Base-by-base conservation (phyloP, 1,284 basidiomycete genomes). In the Anthracocystis panici-leucophaei region DNA sequence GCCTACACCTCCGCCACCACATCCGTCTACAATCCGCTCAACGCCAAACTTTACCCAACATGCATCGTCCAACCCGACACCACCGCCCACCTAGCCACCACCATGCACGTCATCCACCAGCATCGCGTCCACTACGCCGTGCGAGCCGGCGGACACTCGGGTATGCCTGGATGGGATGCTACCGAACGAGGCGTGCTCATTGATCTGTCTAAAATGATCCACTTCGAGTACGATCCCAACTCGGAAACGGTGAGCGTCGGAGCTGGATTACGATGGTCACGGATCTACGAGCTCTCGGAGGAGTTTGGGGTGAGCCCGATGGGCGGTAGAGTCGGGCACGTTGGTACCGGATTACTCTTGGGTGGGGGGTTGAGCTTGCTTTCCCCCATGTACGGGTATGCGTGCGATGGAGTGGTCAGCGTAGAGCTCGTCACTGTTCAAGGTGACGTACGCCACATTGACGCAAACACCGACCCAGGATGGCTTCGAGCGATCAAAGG, bases 401-500 rank as follows among this genome's bases (percentile, higher is more conserved):
- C 65, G 11, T 75, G 72, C 35, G 76, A 78, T 31, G 68, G 67
- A 11, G 12, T 78, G 12, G 25, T 68, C 2, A 11, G 18, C 5
- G 74, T 46, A 1, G 62, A 78, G 1, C 31, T 76, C 20, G 73
- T 78, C 1, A n/a, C 62, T 3, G 59, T 58, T 18, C 51, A 67
- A 48, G 76, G 76, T 2, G n/a, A 1, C 0, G 18, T 75, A 16
- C 53, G 49, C 18, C 16, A 23, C 0, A 59, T 75, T 0, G 48
- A 57, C 11, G 57, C 52, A 0, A 8, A 48, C 2, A 29, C 56
- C 7, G 58, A 78, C 21, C 45, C 61, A 2, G 11, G 40, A 7
- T 57, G 78, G n/a, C 45, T 80, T 2, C 49, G 63, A 7, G 68
- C 70, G 2, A 65, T 80, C 50, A 78, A 79, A 33, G 77, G 77